Conservation (phyloP, 768 basidiomycete genomes). For the Tricholoma furcatifolium region DNA sequence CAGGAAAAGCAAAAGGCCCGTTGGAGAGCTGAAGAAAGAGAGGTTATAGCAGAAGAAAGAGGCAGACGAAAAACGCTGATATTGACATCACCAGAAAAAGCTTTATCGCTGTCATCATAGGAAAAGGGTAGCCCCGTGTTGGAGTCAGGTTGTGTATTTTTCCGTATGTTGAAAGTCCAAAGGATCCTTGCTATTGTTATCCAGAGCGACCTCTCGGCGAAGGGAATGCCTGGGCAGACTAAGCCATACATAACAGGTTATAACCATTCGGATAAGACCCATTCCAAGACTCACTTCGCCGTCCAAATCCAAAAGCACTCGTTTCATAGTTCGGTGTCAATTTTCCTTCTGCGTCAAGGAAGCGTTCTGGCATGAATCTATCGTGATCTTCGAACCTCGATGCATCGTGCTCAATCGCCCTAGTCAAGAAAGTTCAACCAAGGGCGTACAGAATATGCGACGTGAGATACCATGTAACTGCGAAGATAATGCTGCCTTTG, state of each 20-base stretch:
- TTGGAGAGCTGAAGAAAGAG: not conserved
- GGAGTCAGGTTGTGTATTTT: not conserved
- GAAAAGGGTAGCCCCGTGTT: no score
- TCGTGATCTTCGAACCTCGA: no score
- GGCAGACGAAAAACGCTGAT: not conserved
- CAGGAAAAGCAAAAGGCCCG: not conserved
- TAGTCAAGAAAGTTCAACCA: not conserved
- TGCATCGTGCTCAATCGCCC: not conserved
- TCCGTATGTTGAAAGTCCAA: conserved; percentile 1
- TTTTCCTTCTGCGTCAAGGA: not conserved
- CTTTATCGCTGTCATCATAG: not conserved
- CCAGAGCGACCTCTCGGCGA: conserved; percentile 1
- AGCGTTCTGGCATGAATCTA: no score
- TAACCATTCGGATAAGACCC: no score
- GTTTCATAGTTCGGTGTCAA: not conserved
- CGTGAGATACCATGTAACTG: not conserved
- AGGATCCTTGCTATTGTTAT: not conserved
- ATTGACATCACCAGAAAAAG: not conserved
- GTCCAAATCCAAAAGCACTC: not conserved
- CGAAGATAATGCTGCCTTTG: not conserved
- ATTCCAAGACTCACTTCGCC: not conserved
- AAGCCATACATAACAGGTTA: no score
- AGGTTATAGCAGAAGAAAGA: no score
- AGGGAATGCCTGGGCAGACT: not conserved
- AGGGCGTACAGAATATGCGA: not conserved